Conservation (phyloP, 192 early-diverging fungal species). For the Coemansia sp. region DNA sequence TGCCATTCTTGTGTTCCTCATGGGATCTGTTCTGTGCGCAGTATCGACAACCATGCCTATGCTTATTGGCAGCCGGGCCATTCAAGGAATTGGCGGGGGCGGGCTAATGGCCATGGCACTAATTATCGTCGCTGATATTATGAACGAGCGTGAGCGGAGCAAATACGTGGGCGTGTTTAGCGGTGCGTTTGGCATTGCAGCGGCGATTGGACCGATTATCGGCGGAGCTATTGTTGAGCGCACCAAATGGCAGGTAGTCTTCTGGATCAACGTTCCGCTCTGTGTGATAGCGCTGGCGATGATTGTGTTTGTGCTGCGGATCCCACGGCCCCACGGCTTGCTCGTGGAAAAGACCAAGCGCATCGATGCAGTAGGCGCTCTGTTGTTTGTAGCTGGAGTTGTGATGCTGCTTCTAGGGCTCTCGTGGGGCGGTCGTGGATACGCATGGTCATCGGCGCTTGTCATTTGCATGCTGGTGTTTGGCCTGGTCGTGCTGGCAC, state of each 20-base stretch:
- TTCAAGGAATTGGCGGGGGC: slow-evolving; percentile 74
- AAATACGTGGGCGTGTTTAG: slow-evolving; percentile 66
- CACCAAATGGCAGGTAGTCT: slow-evolving; percentile 65
- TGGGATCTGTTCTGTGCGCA: slow-evolving; percentile 48
- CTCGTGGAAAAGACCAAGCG: slow-evolving; percentile 43
- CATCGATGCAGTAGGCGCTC: slow-evolving; percentile 57
- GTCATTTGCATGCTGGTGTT: slow-evolving; percentile 52
- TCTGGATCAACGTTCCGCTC: slow-evolving; percentile 81
- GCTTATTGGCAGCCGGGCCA: slow-evolving; percentile 67
- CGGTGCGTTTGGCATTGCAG: slow-evolving; percentile 57
- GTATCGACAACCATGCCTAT: slow-evolving; percentile 39
- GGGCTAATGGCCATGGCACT: slow-evolving; percentile 63
- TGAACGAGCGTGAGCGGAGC: slow-evolving; percentile 67
- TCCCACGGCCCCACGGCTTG: slow-evolving; percentile 49
- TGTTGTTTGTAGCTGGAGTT: slow-evolving; percentile 43
- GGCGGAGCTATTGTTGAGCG: slow-evolving; percentile 71
- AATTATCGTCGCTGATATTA: slow-evolving; percentile 75
- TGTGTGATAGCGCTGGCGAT: slow-evolving; percentile 53
- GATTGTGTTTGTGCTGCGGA: slow-evolving; percentile 64
- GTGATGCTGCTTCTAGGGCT: slow-evolving; percentile 55
- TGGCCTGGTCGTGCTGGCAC: slow-evolving; percentile 19
- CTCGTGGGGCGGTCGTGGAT: slow-evolving; percentile 57
- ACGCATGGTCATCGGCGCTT: slow-evolving; percentile 54
- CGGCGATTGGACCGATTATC: slow-evolving; percentile 68
- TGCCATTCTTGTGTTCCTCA: slow-evolving; percentile 43